Conservation (phyloP, 768 basidiomycete genomes). For the Suillus spraguei region DNA sequence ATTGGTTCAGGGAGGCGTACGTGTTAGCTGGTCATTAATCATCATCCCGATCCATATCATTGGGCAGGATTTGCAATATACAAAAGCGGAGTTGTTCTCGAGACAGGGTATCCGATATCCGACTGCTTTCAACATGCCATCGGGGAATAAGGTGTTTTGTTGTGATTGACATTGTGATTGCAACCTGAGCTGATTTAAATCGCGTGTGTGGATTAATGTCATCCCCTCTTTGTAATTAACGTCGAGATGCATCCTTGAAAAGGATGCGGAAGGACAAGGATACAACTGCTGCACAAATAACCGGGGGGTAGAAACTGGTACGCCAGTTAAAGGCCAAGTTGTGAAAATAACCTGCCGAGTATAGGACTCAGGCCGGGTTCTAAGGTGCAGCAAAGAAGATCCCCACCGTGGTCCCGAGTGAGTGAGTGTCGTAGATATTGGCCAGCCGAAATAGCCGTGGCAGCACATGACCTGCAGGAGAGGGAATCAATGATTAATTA, state of each 20-base stretch:
- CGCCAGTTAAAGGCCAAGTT: conserved; percentile 77
- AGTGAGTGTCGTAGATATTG: conserved; percentile 73
- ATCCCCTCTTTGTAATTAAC: conserved; percentile 20
- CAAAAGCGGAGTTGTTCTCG: too few species aligned
- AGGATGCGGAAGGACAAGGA: conserved; percentile 60
- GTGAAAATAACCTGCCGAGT: conserved; percentile 69
- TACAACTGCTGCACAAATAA: conserved; percentile 57
- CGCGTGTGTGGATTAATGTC: too few species aligned
- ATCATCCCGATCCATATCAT: not conserved
- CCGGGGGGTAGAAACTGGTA: conserved; percentile 82
- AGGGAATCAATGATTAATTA: conserved; percentile 7
- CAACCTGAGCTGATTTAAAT: too few species aligned
- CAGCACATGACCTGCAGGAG: conserved; percentile 57
- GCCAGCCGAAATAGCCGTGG: conserved; percentile 77
- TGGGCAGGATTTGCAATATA: not conserved
- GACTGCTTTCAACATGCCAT: too few species aligned
- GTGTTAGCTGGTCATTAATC: not conserved
- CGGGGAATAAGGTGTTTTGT: not conserved
- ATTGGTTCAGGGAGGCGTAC: not conserved
- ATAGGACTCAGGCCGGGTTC: conserved; percentile 73
- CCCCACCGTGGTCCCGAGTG: conserved; percentile 80
- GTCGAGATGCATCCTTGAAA: conserved; percentile 83
- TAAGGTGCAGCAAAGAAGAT: conserved; percentile 81
- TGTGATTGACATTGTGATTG: not conserved
- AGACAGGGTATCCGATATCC: too few species aligned